Evolutionary conservation across 345 rosid genomes (phyloP).

Genomic region (Arabidopsis thaliana): TAIR10.1 NC_003071.7:15431001-15431500

Average conservation of each 20-base stretch:
- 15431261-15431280: constrained; percentile 26
- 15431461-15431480: constrained; percentile 9
- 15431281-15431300: constrained; percentile 12
- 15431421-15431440: constrained; percentile 72
- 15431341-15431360: constrained; percentile 92
- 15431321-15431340: constrained; percentile 96
- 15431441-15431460: constrained; percentile 14
- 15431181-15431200: constrained; percentile 5
- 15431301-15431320: constrained; percentile 29
- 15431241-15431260: constrained; percentile 5
- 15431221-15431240: constrained; percentile 7
- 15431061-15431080: constrained; percentile 11
- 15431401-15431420: constrained; percentile 90
- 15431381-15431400: constrained; percentile 87
- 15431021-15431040: constrained; percentile 32
- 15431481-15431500: neutral
- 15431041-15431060: constrained; percentile 21
- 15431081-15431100: constrained; percentile 10
- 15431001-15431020: constrained; percentile 24
- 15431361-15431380: constrained; percentile 86
- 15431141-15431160: constrained; percentile 29
- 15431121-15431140: neutral
- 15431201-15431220: constrained; percentile 29
- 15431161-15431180: neutral
- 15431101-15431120: neutral